Base-by-base conservation (phyloP, 495 filamentous ascomycete genomes). In the Glarea lozoyensis region DNA sequence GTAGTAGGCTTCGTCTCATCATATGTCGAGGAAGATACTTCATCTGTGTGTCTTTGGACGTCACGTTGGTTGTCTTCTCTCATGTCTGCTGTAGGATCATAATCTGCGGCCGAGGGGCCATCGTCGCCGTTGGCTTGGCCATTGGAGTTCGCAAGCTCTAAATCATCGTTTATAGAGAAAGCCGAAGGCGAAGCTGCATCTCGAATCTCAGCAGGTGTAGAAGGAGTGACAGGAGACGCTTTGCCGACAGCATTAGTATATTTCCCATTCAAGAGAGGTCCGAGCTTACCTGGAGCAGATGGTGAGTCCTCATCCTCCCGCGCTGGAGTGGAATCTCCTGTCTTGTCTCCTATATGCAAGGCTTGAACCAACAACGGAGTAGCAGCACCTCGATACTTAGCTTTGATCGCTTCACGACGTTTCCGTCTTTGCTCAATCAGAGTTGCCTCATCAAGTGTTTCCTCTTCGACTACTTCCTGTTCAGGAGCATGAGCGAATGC, bases 61-160 rank as follows among this genome's bases (percentile, higher is more conserved):
- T 87, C 77, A 40, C 85, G 77, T 37, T 79, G 67, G 49, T 78
- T 73, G 55, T 97, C 90, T 61, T 94, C 86, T 61, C 79, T 77
- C 85, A 94, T 93, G 59, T 98, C 92, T 53, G 77, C 64, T 3
- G 84, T 94, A 0, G 92, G 93, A 58, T 96, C 88, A 63, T 98
- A 96, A 55, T 96, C 87, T 52, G 92, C 92, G 38, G 92, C 92
- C 27, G 90, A 96, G 31, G 84, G 86, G 12, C 84, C 87, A 57
- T 82, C 76, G 36, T 82, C 82, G 45, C 63, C 65, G 46, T 56
- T 63, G 37, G 61, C 57, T 36, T 61, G 58, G 37, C 66, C 68
- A 60, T 71, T 70, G 20, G 63, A 64, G 42, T 85, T 82, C 52
- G 76, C 73, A 41, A 87, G 70, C 54, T 84, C 85, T 49, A 81